These are phyloP conservation scores for Aegilops speltoides DNA, from an alignment of 176 grass and related monocot genomes.

Conservation along the genomic window DNA sequence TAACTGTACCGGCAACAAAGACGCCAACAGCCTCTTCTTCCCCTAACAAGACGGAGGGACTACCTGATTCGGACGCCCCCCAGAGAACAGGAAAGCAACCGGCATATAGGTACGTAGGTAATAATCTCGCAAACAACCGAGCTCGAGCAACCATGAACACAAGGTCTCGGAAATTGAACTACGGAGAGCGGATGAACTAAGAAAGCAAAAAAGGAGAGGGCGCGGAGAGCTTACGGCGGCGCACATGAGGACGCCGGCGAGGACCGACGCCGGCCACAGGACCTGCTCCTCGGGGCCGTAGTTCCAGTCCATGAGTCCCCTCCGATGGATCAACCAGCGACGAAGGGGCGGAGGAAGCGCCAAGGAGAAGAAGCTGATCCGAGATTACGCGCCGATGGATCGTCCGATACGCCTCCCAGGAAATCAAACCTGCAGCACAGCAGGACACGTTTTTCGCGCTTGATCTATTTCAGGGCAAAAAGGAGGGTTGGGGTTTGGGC, in stretches of 20 bases:
- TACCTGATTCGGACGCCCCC: background rate
- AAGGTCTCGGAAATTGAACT: background rate
- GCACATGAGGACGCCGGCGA: constrained; percentile 41
- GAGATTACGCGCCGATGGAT: background rate
- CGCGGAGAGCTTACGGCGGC: constrained; percentile 30
- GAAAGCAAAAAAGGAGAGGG: background rate
- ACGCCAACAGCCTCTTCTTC: background rate
- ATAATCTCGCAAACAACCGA: background rate
- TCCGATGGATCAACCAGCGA: background rate
- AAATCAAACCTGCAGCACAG: constrained; percentile 13
- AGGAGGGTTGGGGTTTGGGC: background rate
- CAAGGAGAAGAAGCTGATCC: background rate
- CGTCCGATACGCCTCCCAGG: background rate
- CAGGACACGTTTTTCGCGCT: background rate
- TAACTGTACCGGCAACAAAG: background rate
- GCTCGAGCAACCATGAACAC: background rate
- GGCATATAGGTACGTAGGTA: background rate
- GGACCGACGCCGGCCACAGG: constrained; percentile 49
- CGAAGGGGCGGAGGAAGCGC: background rate
- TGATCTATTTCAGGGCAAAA: background rate
- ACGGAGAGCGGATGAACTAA: background rate
- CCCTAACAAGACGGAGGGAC: background rate
- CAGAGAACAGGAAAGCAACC: background rate
- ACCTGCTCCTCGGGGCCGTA: constrained; percentile 40
- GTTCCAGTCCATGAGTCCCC: constrained; percentile 7